These are phyloP conservation scores for Xylariaceae sp. DNA, from an alignment of 2,329 filamentous ascomycete genomes.

Conservation along the genomic window DNA sequence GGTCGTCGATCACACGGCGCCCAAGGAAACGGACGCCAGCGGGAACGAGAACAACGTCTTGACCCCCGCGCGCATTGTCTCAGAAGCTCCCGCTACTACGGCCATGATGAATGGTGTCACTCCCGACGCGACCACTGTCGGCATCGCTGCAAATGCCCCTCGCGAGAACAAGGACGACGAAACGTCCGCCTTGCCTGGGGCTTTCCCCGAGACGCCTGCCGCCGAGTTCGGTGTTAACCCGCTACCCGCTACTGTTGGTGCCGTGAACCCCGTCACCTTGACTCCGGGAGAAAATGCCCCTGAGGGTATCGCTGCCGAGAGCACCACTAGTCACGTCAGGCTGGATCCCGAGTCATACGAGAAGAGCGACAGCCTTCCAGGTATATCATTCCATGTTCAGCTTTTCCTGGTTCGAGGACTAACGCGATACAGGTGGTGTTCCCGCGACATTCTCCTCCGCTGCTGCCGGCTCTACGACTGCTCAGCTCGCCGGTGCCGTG, in stretches of 20 bases:
- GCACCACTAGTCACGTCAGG: conserved; percentile 66
- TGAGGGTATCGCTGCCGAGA: conserved; percentile 62
- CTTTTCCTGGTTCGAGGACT: neutral
- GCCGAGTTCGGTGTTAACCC: conserved; percentile 56
- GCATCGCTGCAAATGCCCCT: conserved; percentile 62
- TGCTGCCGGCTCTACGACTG: conserved; percentile 42
- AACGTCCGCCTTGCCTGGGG: conserved; percentile 55
- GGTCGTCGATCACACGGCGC: conserved; percentile 76
- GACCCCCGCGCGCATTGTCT: conserved; percentile 64
- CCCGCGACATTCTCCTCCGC: conserved; percentile 28
- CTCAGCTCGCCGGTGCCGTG: conserved; percentile 39
- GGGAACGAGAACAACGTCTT: conserved; percentile 95
- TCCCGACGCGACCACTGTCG: conserved; percentile 68
- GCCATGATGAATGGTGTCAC: conserved; percentile 63
- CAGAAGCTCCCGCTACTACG: conserved; percentile 42
- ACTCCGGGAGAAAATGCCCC: conserved; percentile 79
- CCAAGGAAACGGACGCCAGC: conserved; percentile 75
- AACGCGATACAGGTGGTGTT: conserved; percentile 20
- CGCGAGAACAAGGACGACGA: conserved; percentile 43
- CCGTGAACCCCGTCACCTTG: conserved; percentile 75
- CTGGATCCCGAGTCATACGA: conserved; percentile 85
- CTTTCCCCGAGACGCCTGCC: conserved; percentile 69
- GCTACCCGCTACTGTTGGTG: conserved; percentile 58
- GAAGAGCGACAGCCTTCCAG: conserved; percentile 64
- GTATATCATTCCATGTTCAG: conserved; percentile 24